Base-by-base conservation (phyloP, 768 basidiomycete genomes). In the Tulasnella sp. region DNA sequence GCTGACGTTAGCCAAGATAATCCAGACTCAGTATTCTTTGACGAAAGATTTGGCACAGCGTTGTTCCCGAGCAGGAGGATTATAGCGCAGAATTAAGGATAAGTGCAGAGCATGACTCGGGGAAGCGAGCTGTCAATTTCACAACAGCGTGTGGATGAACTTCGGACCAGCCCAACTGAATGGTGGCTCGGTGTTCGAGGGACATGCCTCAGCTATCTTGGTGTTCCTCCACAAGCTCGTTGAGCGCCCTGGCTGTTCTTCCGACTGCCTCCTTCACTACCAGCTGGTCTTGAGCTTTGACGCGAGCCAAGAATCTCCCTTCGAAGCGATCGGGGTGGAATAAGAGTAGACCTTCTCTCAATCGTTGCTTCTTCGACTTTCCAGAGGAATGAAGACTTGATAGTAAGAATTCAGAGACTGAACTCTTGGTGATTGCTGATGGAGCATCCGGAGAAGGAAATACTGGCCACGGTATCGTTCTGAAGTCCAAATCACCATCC, bases 391-490 rank as follows among this genome's bases (percentile, higher is more conserved):
- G 61, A 50, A 75, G 63, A 5, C 69, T 70, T 27, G 77, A 64
- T 4, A 83, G 57, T 54, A 83, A 82, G 0, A 67, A 65, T 16
- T 73, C 63, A 8, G 55, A 45, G 24, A 83, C 63, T 1, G 64
- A 61, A 13, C 64, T 58, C 0, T 62, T 57, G 2, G 68, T 71
- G 45, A 80, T 58, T 44, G 66, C 64, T 22, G 49, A 45, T 4
- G 60, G 29, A n/a, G 56, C 37, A 24, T n/a, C 22, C 10, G 48
- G 56, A 33, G 44, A 44, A 2, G 53, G 56, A 15, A 5, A 37
- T 8, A 76, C 64, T 0, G 81, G 82, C 81, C 82, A 83, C 0
- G 81, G 79, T 37, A 83, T 53, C 76, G 74, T 4, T 47, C 57
- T 57, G 81, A 83, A 15, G 59, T 45, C 47, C 16, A 74, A 51